A percentile compares a stretch with the other conserved stretches of the same genome.
Evolutionary conservation across 176 grass and related monocot genomes (phyloP).

Genomic region (Dendrocalamus sinicus): DNA sequence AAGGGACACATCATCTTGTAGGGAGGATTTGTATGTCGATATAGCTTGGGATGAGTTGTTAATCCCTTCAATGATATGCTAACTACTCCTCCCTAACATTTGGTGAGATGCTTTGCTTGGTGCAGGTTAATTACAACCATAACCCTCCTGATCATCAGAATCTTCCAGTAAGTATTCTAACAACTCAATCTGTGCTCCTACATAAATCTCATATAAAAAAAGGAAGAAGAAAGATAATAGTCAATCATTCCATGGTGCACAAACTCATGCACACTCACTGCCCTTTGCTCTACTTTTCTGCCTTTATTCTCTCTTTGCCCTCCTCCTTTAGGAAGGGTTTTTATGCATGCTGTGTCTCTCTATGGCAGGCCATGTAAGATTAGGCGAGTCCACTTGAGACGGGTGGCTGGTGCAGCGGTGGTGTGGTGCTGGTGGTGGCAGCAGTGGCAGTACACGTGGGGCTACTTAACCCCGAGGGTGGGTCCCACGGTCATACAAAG

Average conservation of each 20-base stretch:
- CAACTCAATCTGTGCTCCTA: conserved; percentile 35
- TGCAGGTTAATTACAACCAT: conserved; percentile 16
- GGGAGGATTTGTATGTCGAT: neutral
- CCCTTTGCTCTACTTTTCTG: conserved; percentile 25
- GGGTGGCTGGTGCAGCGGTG: conserved; percentile 25
- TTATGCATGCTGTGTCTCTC: conserved; percentile 41
- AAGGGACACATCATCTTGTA: conserved; percentile 33
- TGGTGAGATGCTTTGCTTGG: conserved; percentile 46
- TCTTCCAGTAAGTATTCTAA: conserved; percentile 46
- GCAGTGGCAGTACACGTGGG: conserved; percentile 35
- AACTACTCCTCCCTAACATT: conserved; percentile 20
- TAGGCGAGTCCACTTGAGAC: conserved; percentile 47
- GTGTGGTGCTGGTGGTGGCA: conserved; percentile 30
- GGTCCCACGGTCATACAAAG: conserved; percentile 9
- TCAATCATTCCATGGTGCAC: conserved; percentile 49
- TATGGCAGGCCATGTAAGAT: conserved; percentile 44
- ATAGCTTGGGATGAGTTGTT: conserved; percentile 29
- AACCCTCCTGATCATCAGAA: conserved; percentile 34
- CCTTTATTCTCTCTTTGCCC: neutral
- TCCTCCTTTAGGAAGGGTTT: conserved; percentile 43
- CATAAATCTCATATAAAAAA: neutral
- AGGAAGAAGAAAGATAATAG: conserved; percentile 5
- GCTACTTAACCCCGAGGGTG: conserved; percentile 21
- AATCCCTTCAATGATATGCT: conserved; percentile 26
- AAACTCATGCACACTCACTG: conserved; percentile 42